Evolutionary conservation across 495 filamentous ascomycete species (phyloP), one percentile per base, ranked within the genome.

Genomic region (Aspergillus avenaceus): DNA sequence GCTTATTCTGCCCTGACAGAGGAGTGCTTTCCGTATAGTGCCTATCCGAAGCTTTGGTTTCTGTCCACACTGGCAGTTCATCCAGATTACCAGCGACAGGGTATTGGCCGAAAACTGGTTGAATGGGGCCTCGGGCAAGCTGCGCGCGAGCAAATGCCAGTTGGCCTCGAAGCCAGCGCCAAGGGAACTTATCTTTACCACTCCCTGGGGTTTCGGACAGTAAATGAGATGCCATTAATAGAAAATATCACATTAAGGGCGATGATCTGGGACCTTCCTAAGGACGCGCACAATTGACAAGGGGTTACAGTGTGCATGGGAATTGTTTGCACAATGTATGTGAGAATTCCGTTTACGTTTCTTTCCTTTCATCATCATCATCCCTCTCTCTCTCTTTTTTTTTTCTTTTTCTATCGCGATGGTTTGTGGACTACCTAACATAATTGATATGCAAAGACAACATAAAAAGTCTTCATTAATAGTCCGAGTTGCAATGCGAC

Each of bases 41-140:
- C 12, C 4, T 41, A 21, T 23, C 47, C 50, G 0, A 40, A 55
- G 8, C 22, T 55, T 16, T 54, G 41, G 48, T 56, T 58, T 32
- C 61, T 65, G 21, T 47, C 47, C 11, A 54, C 52, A 12, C 23
- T 63, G 5, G 63, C 63, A 4, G 57, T 62, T 3, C 50, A 62
- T 24, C 64, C 60, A 0, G 32, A 18, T 0, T 56, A 58, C 40
- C 59, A 64, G 28, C 59, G 57, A 18, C 41, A 55, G n/a, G 67
- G 62, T 12, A 52, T 59, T 14, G 65, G 60, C 25, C 56, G 55
- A n/a, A 37, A 53, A 21, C 52, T 69, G 11, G 41, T 67, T 29
- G 44, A 51, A 41, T 65, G 56, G 60, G 65, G 60, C 11, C 44
- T 63, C 24, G 50, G 57, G 31, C 55, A 55, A 43, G 65, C 55